Evolutionary conservation across 108 stramenopile species (phyloP).

Genomic region (Schizochytrium sp.): DNA sequence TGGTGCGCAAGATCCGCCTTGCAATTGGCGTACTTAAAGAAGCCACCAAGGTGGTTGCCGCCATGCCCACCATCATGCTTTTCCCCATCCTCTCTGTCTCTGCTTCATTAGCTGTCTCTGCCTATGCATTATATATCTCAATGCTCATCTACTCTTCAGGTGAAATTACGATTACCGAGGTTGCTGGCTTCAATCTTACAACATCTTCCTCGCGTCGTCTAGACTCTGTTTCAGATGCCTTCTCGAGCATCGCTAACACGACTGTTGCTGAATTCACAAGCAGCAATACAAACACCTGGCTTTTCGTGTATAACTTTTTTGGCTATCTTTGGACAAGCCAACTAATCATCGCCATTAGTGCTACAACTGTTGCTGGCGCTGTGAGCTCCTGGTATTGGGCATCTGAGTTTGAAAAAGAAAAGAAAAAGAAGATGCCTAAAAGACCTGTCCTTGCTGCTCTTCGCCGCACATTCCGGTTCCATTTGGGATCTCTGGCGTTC

Average conservation of each 20-base stretch:
- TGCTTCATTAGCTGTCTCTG: neutral
- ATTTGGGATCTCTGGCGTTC: conserved; percentile 71
- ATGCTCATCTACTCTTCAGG: conserved; percentile 53
- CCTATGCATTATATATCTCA: conserved; percentile 18
- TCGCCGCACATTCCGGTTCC: conserved; percentile 61
- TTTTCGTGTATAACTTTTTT: conserved; percentile 61
- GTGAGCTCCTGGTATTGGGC: conserved; percentile 53
- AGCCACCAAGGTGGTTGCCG: conserved; percentile 25
- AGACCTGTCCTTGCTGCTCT: neutral
- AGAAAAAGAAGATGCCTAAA: conserved; percentile 28
- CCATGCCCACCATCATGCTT: neutral
- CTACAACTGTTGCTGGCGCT: conserved; percentile 15
- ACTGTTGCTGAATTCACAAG: neutral
- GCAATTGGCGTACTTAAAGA: conserved; percentile 40
- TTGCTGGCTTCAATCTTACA: neutral
- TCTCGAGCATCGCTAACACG: conserved; percentile 13
- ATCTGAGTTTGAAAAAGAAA: conserved; percentile 55
- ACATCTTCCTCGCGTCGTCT: neutral
- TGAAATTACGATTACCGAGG: conserved; percentile 61
- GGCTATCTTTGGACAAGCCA: conserved; percentile 63
- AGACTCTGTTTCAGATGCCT: neutral
- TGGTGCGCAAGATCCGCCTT: conserved; percentile 43
- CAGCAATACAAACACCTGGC: conserved; percentile 24
- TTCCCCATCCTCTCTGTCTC: neutral
- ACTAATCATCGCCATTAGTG: conserved; percentile 31